Base-by-base conservation (phyloP, 73 alveolate species). In the Uronychia binucleata region DNA sequence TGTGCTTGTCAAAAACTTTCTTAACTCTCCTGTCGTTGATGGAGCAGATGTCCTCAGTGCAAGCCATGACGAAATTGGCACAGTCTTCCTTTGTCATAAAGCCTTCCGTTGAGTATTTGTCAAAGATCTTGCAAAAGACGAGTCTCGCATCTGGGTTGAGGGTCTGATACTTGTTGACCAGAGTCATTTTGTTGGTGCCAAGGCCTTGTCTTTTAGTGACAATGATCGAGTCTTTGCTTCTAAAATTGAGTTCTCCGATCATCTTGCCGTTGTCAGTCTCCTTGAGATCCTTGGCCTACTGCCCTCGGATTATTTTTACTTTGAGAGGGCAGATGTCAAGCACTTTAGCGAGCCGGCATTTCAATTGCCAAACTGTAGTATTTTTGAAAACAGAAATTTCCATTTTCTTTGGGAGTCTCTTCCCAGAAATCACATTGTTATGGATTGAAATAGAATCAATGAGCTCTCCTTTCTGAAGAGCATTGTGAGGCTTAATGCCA, bases 361-460 rank as follows among this genome's bases (percentile, higher is more conserved):
- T 95, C n/a, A 94, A 86, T 74, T 95, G 95, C 94, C 97, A 94
- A 11, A 95, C 78, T 1, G 98, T 91, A 31, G 88, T 81, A 74
- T 95, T 95, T 14, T 84, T 75, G 60, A 91, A 76, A n/a, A 95
- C 94, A 8, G 88, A 92, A 28, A 95, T 30, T 19, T 79, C 85
- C 29, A 95, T 78, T 31, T 80, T 92, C 59, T 82, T 93, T 13
- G 95, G 96, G 26, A 83, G 80, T 67, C 79, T 85, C 30, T 81
- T 85, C 77, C 46, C 26, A 57, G 75, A 57, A 27, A 91, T 75
- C 11, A 80, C 33, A 57, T 80, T 76, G 32, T 85, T 85, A n/a
- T 92, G 74, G 77, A 90, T 74, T 1, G 91, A 79, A 26, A 75
- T 58, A 0, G 83, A 82, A 34, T 85, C 86, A 8, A 77, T 1